Base-by-base conservation (phyloP, 1,139 yeast species). In the Nakaseomyces delphensis region DNA sequence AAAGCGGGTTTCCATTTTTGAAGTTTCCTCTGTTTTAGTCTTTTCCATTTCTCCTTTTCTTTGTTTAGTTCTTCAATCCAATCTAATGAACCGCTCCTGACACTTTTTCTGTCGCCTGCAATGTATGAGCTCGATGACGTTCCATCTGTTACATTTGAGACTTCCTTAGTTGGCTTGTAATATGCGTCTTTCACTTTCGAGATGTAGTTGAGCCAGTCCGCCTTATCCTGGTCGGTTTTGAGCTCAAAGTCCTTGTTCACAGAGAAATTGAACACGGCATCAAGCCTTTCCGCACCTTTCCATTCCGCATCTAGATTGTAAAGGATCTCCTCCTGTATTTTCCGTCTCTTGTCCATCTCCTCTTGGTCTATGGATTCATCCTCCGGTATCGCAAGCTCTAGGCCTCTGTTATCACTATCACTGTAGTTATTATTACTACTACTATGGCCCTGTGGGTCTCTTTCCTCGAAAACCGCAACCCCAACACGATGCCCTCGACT, bases 261-360 rank as follows among this genome's bases (percentile, higher is more conserved):
- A 3, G 62, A 61, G 7, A 76, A 73, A 46, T 77, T 68, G 48
- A 79, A 71, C 14, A 79, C 76, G 33, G 65, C 67, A 44, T 73
- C 70, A 46, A 83, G 66, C 48, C 87, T 62, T 45, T 74, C 76
- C 47, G 74, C 85, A 23, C 91, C 93, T 29, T 80, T 80, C 91
- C 91, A 83, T 11, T 69, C 60, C 0, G 74, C 75, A 38, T 64
- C 59, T 38, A 73, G 54, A 40, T 69, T 66, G 3, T 66, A 54
- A 24, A 60, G 46, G 3, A 49, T 48, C 39, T 53, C 56, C 29
- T 46, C 44, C 41, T 43, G 42, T 53, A 59, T 33, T 18, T 21
- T 33, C 37, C 37, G 11, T n/a, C 27, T 33, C 35, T 41, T 49
- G 23, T 51, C 56, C 39, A 50, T 49, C 30, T 53, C 62, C n/a